Evolutionary conservation across 306 rosid species (phyloP).

Genomic region (Glycine soja): DNA sequence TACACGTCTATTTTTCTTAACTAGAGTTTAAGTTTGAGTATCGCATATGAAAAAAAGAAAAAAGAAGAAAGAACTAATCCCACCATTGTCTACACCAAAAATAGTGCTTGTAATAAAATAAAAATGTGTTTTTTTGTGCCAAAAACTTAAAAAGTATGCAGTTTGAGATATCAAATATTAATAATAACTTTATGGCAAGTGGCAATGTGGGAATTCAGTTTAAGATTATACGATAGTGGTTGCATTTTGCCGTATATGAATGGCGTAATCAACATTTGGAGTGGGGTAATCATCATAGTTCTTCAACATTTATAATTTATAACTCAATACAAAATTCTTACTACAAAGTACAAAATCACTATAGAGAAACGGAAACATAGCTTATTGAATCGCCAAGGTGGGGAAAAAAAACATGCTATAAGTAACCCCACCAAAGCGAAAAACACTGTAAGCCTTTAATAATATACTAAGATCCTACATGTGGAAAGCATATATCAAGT

Average conservation of each 20-base stretch:
- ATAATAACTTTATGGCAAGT: not conserved
- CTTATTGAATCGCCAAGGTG: conserved; percentile 43
- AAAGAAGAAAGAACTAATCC: too few species aligned
- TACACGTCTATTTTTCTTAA: not conserved
- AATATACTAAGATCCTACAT: conserved; percentile 44
- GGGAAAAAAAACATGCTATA: conserved; percentile 40
- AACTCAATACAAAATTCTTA: conserved; percentile 24
- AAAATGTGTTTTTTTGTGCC: not conserved
- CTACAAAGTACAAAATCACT: too few species aligned
- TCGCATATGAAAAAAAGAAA: not conserved
- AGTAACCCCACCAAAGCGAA: conserved; percentile 40
- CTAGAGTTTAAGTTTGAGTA: not conserved
- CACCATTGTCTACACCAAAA: not conserved
- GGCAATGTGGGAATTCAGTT: not conserved
- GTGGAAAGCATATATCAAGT: conserved; percentile 61
- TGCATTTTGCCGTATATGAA: too few species aligned
- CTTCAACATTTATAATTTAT: conserved; percentile 22
- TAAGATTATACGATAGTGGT: not conserved
- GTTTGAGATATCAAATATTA: not conserved
- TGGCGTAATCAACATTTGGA: not conserved
- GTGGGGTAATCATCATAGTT: not conserved
- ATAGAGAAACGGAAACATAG: conserved; percentile 11
- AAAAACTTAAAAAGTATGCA: not conserved
- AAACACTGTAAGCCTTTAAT: conserved; percentile 2
- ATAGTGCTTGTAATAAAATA: not conserved